phyloP scores from a whole-genome alignment of 2,329 filamentous ascomycete genomes.

The Hypoxylon sp. region DNA sequence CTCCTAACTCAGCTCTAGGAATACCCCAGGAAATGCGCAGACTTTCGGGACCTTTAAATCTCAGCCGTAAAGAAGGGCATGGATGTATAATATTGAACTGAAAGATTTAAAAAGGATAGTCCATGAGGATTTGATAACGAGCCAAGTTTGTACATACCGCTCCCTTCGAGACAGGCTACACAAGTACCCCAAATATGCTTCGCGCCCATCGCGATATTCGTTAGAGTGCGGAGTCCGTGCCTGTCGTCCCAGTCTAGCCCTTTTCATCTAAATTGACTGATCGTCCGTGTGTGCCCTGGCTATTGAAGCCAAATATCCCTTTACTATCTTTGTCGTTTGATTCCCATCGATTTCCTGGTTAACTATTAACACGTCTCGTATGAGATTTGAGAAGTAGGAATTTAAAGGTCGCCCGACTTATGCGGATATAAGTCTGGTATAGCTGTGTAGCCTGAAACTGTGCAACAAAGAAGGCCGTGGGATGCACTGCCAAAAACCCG shows the following conservation, averaged over 20 bases:
- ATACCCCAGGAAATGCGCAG: not conserved
- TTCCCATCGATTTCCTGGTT: not conserved
- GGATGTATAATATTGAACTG: not conserved
- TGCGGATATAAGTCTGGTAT: not conserved
- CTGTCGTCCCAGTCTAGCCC: not conserved
- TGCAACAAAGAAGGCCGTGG: not conserved
- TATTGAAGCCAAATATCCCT: not conserved
- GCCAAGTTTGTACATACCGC: not conserved
- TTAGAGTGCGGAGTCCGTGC: not conserved
- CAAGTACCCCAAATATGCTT: not conserved
- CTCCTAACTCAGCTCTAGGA: constrained; percentile 67
- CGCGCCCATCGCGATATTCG: not conserved
- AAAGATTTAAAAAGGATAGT: not conserved
- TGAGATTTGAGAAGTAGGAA: not conserved
- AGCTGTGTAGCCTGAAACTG: not conserved
- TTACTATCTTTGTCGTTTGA: not conserved
- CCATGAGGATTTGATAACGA: constrained; percentile 3
- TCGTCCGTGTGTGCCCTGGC: not conserved
- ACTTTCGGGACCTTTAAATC: not conserved
- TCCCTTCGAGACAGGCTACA: not conserved
- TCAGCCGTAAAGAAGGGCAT: not conserved
- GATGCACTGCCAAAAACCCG: constrained; percentile 19
- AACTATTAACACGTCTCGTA: not conserved
- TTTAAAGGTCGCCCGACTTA: not conserved
- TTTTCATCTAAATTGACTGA: not conserved